Percentiles rank a stretch among this genome's conserved stretches.
Evolutionary conservation across 352 stramenopile species (phyloP).

Genomic region (Globisporangium nagaii): DNA sequence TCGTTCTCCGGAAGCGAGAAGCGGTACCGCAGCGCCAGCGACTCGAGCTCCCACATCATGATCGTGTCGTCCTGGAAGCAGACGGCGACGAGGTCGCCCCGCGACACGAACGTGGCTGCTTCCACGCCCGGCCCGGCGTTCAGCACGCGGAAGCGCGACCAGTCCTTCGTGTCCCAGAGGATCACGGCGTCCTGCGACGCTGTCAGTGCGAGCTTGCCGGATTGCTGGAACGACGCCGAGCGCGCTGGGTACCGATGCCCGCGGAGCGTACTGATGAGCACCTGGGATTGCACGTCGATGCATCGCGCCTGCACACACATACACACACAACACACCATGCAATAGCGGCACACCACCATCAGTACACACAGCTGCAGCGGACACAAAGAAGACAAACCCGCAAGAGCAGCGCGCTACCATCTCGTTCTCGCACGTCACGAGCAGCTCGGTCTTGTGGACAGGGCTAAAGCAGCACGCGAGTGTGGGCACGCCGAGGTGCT

Average conservation of each 20-base stretch:
- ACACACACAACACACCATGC: slow-evolving; percentile 1
- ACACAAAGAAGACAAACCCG: background rate
- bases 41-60: slow-evolving; percentile 84
- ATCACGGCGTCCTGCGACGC: slow-evolving; percentile 76
- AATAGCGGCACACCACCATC: background rate
- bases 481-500: slow-evolving; percentile 53
- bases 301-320: slow-evolving; percentile 33
- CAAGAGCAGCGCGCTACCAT: slow-evolving; percentile 26
- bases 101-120: slow-evolving; percentile 50
- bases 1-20: slow-evolving; percentile 69
- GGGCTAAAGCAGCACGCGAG: slow-evolving; percentile 72
- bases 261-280: slow-evolving; percentile 71
- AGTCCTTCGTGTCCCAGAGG: slow-evolving; percentile 82
- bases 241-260: slow-evolving; percentile 51
- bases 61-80: slow-evolving; percentile 82
- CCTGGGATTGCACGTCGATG: slow-evolving; percentile 71
- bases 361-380: background rate
- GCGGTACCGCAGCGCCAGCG: slow-evolving; percentile 61
- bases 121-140: slow-evolving; percentile 70
- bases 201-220: slow-evolving; percentile 65
- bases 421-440: slow-evolving; percentile 82
- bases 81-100: slow-evolving; percentile 64
- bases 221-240: slow-evolving; percentile 66
- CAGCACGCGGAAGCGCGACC: slow-evolving; percentile 74
- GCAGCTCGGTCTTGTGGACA: slow-evolving; percentile 56